Percentiles rank a stretch among this genome's conserved stretches.
Evolutionary conservation across 2,329 filamentous ascomycete species (phyloP).

Genomic region (Mycocentrospora acerina): DNA sequence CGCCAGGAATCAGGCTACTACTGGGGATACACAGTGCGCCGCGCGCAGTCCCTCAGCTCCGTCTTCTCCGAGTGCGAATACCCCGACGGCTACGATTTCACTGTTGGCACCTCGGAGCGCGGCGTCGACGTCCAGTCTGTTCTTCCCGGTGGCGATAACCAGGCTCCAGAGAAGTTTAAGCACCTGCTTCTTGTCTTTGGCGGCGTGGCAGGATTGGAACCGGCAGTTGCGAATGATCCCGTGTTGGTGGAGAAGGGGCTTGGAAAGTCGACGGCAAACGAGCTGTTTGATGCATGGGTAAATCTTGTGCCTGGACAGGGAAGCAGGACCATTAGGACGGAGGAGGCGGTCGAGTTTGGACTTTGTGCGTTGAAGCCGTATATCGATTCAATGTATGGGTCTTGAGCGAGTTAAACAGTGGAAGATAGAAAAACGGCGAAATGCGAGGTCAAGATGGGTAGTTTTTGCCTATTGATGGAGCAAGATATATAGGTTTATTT

Average conservation of each 20-base stretch:
- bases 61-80: slow-evolving; percentile 78
- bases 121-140: slow-evolving; percentile 54
- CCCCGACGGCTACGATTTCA: slow-evolving; percentile 77
- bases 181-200: slow-evolving; percentile 80
- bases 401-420: too few species aligned
- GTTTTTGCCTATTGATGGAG: too few species aligned
- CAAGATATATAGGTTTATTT: too few species aligned
- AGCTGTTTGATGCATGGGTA: slow-evolving; percentile 82
- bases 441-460: too few species aligned
- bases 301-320: slow-evolving; percentile 80
- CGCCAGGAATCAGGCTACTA: slow-evolving; percentile 78
- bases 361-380: slow-evolving; percentile 64
- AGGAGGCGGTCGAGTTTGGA: slow-evolving; percentile 79
- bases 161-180: slow-evolving; percentile 53
- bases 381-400: slow-evolving; percentile 25
- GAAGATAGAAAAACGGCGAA: too few species aligned
- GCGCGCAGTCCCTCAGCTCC: slow-evolving; percentile 64
- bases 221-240: slow-evolving; percentile 65
- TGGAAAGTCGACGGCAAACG: slow-evolving; percentile 62
- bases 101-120: slow-evolving; percentile 80
- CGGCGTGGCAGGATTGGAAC: slow-evolving; percentile 77
- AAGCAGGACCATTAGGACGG: slow-evolving; percentile 78
- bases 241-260: slow-evolving; percentile 65
- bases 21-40: slow-evolving; percentile 78
- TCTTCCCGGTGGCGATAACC: slow-evolving; percentile 24